Conservation (phyloP, 2,329 filamentous ascomycete species). For the Eurotiales sp. region DNA sequence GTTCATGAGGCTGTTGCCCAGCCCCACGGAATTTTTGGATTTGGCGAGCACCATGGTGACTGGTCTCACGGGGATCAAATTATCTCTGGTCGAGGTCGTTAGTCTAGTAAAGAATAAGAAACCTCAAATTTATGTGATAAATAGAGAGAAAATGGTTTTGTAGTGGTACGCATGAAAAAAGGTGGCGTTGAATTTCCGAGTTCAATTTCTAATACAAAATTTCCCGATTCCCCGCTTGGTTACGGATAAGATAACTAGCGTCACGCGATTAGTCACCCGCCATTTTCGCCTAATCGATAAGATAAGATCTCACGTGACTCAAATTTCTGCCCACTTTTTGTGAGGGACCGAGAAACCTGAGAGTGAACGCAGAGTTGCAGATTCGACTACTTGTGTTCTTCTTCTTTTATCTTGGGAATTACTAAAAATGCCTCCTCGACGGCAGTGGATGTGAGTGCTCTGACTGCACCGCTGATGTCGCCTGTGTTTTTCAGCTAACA, state of each 20-base stretch:
- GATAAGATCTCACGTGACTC: slow-evolving; percentile 18
- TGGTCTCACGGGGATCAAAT: slow-evolving; percentile 11
- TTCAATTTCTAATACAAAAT: slow-evolving; percentile 20
- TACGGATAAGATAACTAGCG: slow-evolving; percentile 29
- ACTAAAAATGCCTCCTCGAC: slow-evolving; percentile 65
- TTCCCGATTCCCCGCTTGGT: slow-evolving; percentile 17
- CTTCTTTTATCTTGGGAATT: no score
- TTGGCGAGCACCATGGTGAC: slow-evolving; percentile 72
- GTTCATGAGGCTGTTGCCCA: slow-evolving; percentile 98
- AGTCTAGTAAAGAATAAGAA: neutral
- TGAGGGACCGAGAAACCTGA: neutral
- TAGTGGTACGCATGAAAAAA: slow-evolving; percentile 10
- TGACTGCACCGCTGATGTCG: neutral
- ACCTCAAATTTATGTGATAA: neutral
- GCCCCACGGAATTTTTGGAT: slow-evolving; percentile 89
- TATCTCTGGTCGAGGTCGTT: neutral
- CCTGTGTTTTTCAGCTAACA: neutral
- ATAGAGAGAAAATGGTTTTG: neutral
- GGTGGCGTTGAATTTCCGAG: slow-evolving; percentile 18
- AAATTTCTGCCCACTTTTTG: slow-evolving; percentile 18
- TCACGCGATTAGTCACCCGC: slow-evolving; percentile 28
- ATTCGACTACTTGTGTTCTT: neutral
- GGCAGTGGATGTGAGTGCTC: slow-evolving; percentile 66
- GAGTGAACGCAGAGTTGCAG: neutral
- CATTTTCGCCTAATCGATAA: slow-evolving; percentile 17